Conservation (phyloP, 331 rosid species). For the Acacia concinna region DNA sequence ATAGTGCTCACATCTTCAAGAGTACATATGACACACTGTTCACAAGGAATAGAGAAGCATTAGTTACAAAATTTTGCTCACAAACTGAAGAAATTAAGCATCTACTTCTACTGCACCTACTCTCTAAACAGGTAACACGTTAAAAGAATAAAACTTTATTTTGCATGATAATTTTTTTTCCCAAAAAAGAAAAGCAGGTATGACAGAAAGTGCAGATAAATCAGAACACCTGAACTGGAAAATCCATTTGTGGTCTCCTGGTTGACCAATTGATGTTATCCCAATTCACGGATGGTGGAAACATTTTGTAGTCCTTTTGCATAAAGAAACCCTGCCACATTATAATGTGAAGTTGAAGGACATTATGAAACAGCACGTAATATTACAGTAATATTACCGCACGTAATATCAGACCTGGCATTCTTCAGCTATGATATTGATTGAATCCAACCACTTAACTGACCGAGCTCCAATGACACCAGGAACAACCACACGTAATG, state of each 20-base stretch:
- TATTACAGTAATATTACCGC: background rate
- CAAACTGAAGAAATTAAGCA: background rate
- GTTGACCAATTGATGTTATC: constrained; percentile 85
- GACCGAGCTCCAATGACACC: constrained; percentile 99
- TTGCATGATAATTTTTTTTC: background rate
- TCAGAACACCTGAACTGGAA: constrained; percentile 86
- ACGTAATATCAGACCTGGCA: constrained; percentile 69
- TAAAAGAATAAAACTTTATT: background rate
- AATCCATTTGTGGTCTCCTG: constrained; percentile 95
- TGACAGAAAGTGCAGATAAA: constrained; percentile 8
- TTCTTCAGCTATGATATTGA: constrained; percentile 68
- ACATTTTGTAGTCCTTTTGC: constrained; percentile 99
- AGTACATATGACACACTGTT: constrained; percentile 88
- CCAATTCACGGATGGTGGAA: constrained; percentile 96
- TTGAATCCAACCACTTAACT: constrained; percentile 90
- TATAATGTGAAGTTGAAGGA: constrained; percentile 29
- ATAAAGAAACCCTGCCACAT: constrained; percentile 85
- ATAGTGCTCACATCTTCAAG: constrained; percentile 72
- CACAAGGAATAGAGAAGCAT: constrained; percentile 35
- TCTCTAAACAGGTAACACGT: constrained; percentile 4
- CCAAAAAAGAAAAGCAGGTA: background rate
- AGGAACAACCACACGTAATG: constrained; percentile 85
- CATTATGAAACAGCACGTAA: constrained; percentile 1
- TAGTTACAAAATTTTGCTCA: constrained; percentile 6
- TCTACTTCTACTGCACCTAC: background rate